A percentile compares a stretch with the other conserved stretches of the same genome.
These are phyloP conservation scores for Ramaria sp. DNA, from an alignment of 768 basidiomycete genomes.

Conservation along the genomic window DNA sequence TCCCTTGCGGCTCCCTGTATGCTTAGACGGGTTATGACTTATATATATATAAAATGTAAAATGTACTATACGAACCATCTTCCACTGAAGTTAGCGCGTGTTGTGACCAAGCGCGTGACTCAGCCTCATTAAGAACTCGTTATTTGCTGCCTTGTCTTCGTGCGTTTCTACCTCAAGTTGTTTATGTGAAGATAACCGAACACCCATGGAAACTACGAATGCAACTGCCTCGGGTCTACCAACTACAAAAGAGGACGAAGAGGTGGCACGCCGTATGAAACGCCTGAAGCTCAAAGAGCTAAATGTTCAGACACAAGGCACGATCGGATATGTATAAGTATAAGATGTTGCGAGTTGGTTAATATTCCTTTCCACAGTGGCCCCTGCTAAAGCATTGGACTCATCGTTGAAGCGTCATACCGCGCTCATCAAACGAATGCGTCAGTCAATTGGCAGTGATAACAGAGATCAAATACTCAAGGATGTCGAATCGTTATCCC, in stretches of 20 bases:
- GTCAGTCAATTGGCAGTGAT: slow-evolving; percentile 73
- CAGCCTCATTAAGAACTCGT: neutral
- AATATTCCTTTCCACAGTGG: slow-evolving; percentile 25
- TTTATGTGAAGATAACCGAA: neutral
- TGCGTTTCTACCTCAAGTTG: neutral
- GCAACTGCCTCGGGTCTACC: neutral
- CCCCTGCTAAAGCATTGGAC: slow-evolving; percentile 62
- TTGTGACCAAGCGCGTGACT: neutral
- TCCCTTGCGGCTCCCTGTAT: too few relatives aligned
- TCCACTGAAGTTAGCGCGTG: too few relatives aligned
- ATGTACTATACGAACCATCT: too few relatives aligned
- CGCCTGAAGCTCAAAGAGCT: slow-evolving; percentile 47
- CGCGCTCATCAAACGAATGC: slow-evolving; percentile 86
- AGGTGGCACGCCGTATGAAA: slow-evolving; percentile 40
- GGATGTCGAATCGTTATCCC: slow-evolving; percentile 79
- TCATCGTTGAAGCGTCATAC: slow-evolving; percentile 95
- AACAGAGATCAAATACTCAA: slow-evolving; percentile 83
- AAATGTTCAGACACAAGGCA: slow-evolving; percentile 38
- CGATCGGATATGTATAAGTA: slow-evolving; percentile 25
- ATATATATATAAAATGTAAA: neutral
- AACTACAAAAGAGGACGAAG: slow-evolving; percentile 42
- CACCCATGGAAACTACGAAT: slow-evolving; percentile 7
- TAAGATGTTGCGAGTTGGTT: neutral
- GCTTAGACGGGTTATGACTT: neutral
- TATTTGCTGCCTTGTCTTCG: neutral